Evolutionary conservation across 805 yeast species (phyloP), one percentile per base, ranked within the genome.

Genomic region (Wickerhamiella alocasiicola): DNA sequence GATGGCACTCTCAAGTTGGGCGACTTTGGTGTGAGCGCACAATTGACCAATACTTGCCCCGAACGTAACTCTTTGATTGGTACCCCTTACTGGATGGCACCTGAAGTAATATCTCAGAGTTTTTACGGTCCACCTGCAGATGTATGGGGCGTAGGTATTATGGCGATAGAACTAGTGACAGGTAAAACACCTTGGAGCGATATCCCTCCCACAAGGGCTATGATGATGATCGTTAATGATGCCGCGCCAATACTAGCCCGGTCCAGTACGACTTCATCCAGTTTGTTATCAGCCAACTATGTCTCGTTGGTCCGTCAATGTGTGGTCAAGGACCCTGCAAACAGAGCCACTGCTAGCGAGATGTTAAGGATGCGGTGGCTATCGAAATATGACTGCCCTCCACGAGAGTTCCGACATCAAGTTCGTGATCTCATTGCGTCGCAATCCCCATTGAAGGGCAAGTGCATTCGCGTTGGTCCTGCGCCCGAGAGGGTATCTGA

Each of bases 71-170:
- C 95, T 0, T 78, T 87, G 66, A 95, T 85, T 36, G 97, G 97
- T 1, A 85, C 96, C 0, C 95, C 96, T 12, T 83, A 74, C 59
- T 87, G 96, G 96, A 87, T 91, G 97, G 98, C 98, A 0, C 98
- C 98, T 0, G 98, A 91, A 57, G 81, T 88, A n/a, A 80, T 91
- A 31, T 56, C 66, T 3, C 56, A 69, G 53, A 57, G 62, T 9
- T 94, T 91, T 1, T 85, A 91, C 57, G 71, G 81, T 54, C 81
- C 78, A 46, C 81, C 80, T 53, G 94, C 85, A 1, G 98, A 91
- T 56, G 81, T 91, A 39, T 91, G 98, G 98, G 84, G 95, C 0
- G 64, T 87, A 17, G 98, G 98, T 0, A 87, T 91, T 39, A 87
- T 97, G 0, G 75, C 83, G 0, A 80, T 82, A 52, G 98, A 91